A percentile compares a stretch with the other conserved stretches of the same genome.
Evolutionary conservation across 2,329 filamentous ascomycete species (phyloP).

Genomic region (Harringtonia lauricola): DNA sequence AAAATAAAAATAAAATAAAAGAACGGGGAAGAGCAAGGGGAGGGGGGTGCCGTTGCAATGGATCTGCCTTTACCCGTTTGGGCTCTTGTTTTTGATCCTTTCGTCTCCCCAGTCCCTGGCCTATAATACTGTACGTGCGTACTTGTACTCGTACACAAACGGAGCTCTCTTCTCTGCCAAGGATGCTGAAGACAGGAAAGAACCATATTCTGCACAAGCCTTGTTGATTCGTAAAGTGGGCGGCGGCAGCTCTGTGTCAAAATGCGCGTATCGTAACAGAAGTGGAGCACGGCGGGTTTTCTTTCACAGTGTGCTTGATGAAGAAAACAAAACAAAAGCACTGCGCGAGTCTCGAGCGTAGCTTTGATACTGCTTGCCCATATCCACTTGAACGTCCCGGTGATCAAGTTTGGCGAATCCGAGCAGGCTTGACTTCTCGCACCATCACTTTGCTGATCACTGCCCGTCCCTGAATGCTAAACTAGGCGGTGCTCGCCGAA

Average conservation of each 20-base stretch:
- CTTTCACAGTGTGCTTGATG: background rate
- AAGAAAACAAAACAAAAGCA: background rate
- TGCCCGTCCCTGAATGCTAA: too few relatives aligned
- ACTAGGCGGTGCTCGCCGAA: too few relatives aligned
- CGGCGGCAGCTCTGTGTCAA: too few relatives aligned
- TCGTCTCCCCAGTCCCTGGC: background rate
- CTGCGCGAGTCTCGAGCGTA: background rate
- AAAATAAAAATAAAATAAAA: background rate
- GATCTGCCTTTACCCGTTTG: slow-evolving; percentile 6
- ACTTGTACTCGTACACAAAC: background rate
- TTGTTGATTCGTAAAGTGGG: too few relatives aligned
- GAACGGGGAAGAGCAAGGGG: background rate
- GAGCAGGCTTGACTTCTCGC: too few relatives aligned
- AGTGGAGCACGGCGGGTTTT: background rate
- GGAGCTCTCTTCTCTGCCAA: background rate
- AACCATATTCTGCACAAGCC: too few relatives aligned
- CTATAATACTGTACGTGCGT: too few relatives aligned
- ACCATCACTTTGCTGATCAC: too few relatives aligned
- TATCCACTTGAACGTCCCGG: background rate
- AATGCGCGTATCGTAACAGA: too few relatives aligned
- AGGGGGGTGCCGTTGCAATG: slow-evolving; percentile 4
- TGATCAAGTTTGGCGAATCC: too few relatives aligned
- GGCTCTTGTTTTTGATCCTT: background rate
- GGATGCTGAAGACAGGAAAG: background rate
- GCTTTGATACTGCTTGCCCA: too few relatives aligned